Evolutionary conservation across 1,139 yeast species (phyloP), one percentile per base, ranked within the genome.

Genomic region (Kodamaea alishanica): DNA sequence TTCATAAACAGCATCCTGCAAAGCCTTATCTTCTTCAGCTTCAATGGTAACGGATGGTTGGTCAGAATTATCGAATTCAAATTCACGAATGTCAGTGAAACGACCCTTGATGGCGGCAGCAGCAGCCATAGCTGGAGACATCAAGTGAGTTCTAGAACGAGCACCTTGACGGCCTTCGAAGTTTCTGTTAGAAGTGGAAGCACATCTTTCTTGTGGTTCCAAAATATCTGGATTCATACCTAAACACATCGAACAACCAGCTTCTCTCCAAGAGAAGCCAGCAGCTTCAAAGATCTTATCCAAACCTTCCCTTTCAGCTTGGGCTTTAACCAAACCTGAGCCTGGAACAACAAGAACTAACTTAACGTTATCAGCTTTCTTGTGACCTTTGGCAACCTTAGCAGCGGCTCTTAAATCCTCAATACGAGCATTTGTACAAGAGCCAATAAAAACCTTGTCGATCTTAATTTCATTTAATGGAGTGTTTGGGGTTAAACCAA

Each of bases 101-200:
- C 83, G 90, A 50, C 98, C 98, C 43, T 78, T 79, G 49, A 92
- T 83, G 53, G 94, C 97, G 26, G 98, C 97, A 28, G 97, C 97
- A 20, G 98, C 98, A 35, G 98, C 97, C 98, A 92, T 92, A 26
- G 96, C 96, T 28, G 98, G 98, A 10, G 97, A 88, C 95, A 90
- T 88, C 60, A 92, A 77, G 60, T 92, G 98, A 20, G 97, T 92
- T 71, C 98, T 80, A n/a, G 96, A 88, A 44, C 69, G 70, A 37
- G 96, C 96, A 68, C 98, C 98, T 73, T 92, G 98, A 68, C 98
- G 92, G 55, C 98, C 98, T 67, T 92, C 97, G 61, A 92, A 92
- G 72, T 92, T 92, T 77, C 98, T 85, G 75, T 92, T 92, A 24
- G 97, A 90, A 25, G 98, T 92, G 20, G 97, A 90, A 5, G 98